phyloP scores from a whole-genome alignment of 805 yeast genomes.

The Yarrowia alimentaria region DNA sequence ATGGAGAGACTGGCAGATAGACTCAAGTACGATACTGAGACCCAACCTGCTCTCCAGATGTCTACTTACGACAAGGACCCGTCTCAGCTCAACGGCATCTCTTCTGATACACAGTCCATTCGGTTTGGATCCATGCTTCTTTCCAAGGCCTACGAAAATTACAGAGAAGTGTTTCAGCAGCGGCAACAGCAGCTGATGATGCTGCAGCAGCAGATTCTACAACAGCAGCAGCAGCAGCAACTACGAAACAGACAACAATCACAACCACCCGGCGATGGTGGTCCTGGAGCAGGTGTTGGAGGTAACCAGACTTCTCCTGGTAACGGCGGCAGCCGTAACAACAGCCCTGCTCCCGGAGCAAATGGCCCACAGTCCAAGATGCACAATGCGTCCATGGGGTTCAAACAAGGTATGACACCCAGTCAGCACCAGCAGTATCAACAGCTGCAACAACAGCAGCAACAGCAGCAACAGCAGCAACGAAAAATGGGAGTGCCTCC shows the following conservation, averaged over 20 bases:
- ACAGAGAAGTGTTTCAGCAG: constrained; percentile 71
- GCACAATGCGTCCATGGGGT: constrained; percentile 16
- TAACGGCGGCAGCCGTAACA: constrained; percentile 16
- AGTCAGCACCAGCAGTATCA: constrained; percentile 23
- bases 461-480: constrained; percentile 8
- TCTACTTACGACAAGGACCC: constrained; percentile 73
- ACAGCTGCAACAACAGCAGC: constrained; percentile 19
- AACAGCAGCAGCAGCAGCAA: constrained; percentile 42
- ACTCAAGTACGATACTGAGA: constrained; percentile 67
- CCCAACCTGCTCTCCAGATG: constrained; percentile 42
- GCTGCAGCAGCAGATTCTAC: constrained; percentile 43
- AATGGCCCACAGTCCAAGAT: constrained; percentile 22
- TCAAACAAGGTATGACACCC: constrained; percentile 23
- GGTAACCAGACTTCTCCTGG: constrained; percentile 5
- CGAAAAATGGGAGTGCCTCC: constrained; percentile 23
- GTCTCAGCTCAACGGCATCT: constrained; percentile 73
- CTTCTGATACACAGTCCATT: constrained; percentile 82
- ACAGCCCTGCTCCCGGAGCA: constrained; percentile 20
- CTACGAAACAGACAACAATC: constrained; percentile 23
- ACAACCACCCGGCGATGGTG: constrained; percentile 16
- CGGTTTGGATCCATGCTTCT: constrained; percentile 89
- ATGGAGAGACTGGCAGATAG: constrained; percentile 52
- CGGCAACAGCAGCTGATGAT: constrained; percentile 55
- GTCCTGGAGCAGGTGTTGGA: constrained; percentile 16
- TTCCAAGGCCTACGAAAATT: constrained; percentile 78